These are phyloP conservation scores for Aureobasidium sp. DNA, from an alignment of 2,329 filamentous ascomycete genomes.

Conservation along the genomic window DNA sequence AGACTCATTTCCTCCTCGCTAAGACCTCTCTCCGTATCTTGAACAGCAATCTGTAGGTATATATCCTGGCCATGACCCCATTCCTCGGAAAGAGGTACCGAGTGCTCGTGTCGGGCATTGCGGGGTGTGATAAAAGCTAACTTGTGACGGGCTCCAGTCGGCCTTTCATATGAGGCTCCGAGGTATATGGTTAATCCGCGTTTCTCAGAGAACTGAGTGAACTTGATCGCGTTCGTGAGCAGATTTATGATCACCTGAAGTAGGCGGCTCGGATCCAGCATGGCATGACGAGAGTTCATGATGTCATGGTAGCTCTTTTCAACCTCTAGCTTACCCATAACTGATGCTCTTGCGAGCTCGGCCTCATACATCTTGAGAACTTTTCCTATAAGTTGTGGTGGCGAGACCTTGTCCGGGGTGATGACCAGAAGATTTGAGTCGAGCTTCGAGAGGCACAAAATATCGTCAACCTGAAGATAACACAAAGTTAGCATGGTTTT, in stretches of 20 bases:
- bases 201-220: slow-evolving; percentile 32
- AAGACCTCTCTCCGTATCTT: slow-evolving; percentile 32
- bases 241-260: slow-evolving; percentile 38
- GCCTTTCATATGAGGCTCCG: slow-evolving; percentile 29
- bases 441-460: slow-evolving; percentile 37
- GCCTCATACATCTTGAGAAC: slow-evolving; percentile 34
- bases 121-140: slow-evolving; percentile 28
- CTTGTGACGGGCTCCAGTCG: slow-evolving; percentile 27
- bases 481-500: too few species aligned
- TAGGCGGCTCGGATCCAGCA: slow-evolving; percentile 37
- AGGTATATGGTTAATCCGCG: slow-evolving; percentile 34
- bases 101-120: slow-evolving; percentile 15
- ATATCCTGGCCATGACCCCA: slow-evolving; percentile 32
- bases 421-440: slow-evolving; percentile 31
- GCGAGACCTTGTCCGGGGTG: slow-evolving; percentile 34
- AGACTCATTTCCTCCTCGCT: slow-evolving; percentile 30
- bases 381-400: slow-evolving; percentile 29
- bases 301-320: slow-evolving; percentile 33
- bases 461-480: slow-evolving; percentile 32
- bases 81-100: slow-evolving; percentile 22
- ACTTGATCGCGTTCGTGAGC: slow-evolving; percentile 43
- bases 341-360: slow-evolving; percentile 30
- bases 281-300: slow-evolving; percentile 28
- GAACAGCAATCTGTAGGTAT: slow-evolving; percentile 30
- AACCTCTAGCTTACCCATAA: slow-evolving; percentile 27